Evolutionary conservation across 2,329 filamentous ascomycete species (phyloP).

Genomic region (Penicillium sp.): DNA sequence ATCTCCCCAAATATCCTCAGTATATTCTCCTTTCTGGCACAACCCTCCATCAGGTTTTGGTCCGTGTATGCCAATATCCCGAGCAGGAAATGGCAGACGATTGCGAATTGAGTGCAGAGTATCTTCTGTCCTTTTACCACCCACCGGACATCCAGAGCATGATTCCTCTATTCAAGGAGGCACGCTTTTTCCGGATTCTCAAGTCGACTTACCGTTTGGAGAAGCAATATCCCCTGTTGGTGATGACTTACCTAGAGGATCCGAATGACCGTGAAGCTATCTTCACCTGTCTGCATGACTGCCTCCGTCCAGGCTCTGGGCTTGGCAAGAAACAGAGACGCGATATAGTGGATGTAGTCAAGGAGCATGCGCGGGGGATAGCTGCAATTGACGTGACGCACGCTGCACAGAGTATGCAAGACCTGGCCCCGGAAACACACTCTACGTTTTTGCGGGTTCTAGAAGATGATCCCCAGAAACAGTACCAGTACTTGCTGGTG

Average conservation of each 20-base stretch:
- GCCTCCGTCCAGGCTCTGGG: slow-evolving; percentile 62
- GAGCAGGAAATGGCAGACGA: slow-evolving; percentile 80
- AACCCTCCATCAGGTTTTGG: slow-evolving; percentile 74
- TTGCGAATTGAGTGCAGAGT: slow-evolving; percentile 95
- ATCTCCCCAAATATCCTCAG: slow-evolving; percentile 93
- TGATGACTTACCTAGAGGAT: slow-evolving; percentile 84
- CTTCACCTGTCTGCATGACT: slow-evolving; percentile 76
- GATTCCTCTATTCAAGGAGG: slow-evolving; percentile 73
- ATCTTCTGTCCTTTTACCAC: slow-evolving; percentile 88
- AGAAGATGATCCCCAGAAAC: slow-evolving; percentile 59
- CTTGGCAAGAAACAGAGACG: slow-evolving; percentile 68
- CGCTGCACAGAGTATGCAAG: slow-evolving; percentile 64
- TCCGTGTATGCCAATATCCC: slow-evolving; percentile 81
- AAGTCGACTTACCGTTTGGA: slow-evolving; percentile 84
- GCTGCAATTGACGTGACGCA: slow-evolving; percentile 64
- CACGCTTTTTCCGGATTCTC: slow-evolving; percentile 84
- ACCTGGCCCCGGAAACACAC: slow-evolving; percentile 63
- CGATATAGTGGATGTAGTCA: slow-evolving; percentile 67
- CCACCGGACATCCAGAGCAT: slow-evolving; percentile 75
- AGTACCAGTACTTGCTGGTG: slow-evolving; percentile 73
- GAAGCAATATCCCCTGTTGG: slow-evolving; percentile 72
- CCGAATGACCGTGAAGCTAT: slow-evolving; percentile 69
- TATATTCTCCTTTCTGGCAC: slow-evolving; percentile 89
- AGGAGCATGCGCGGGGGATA: slow-evolving; percentile 63
- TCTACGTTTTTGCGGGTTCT: slow-evolving; percentile 62